Base-by-base conservation (phyloP, 352 stramenopile species). In the Phytophthora megakarya region DNA sequence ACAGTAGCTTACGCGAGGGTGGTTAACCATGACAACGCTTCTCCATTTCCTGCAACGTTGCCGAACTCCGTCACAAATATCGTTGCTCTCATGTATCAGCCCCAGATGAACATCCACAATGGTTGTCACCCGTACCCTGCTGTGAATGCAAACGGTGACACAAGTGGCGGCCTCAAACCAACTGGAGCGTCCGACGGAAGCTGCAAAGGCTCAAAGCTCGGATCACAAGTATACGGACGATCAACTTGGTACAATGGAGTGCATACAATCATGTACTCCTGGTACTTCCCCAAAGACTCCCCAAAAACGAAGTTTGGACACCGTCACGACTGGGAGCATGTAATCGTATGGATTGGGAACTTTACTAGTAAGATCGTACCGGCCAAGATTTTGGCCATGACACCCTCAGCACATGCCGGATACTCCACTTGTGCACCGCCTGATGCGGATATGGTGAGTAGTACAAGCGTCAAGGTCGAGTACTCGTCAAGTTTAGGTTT, bases 271-370 rank as follows among this genome's bases (percentile, higher is more conserved):
- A 71, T 71, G 55, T 71, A 71, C 61, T 65, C 65, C 26, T 75
- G 70, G 70, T 78, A 78, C 48, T 75, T 78, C 56, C 61, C 70
- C n/a, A 78, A 78, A 46, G 70, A 78, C 56, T 61, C 43, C 22
- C 70, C 65, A 26, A 56, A 44, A 28, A 55, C 70, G 10, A 12
- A 35, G 12, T 46, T 74, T 18, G 70, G 70, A 53, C 65, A 78
- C 61, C 70, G 70, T 33, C 71, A 79, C 56, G 66, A 79, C 54
- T 79, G 67, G 66, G 67, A 75, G 49, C 61, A 73, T 38, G 50
- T 72, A 12, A 60, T 78, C 5, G 70, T 75, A 21, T 79, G 66
- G 71, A 61, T 79, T 63, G 67, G 69, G 42, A 75, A 67, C 43
- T 47, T 38, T 16, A 30, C 50, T 21, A 58, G 32, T 16, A 25